phyloP scores from a whole-genome alignment of 345 rosid genomes.

The Salix dunnii region DNA sequence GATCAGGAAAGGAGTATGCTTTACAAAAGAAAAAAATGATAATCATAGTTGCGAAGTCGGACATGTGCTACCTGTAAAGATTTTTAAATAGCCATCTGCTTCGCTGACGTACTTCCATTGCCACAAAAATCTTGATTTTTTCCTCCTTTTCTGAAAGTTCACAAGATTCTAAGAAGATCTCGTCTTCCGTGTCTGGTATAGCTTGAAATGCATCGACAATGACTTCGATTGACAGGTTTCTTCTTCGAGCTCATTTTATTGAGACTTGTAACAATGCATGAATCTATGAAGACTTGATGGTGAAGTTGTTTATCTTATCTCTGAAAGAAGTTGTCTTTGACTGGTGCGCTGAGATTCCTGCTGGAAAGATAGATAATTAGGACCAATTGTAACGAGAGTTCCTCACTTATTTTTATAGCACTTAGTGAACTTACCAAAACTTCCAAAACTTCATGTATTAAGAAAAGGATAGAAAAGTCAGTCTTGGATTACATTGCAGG shows the following conservation, averaged over 20 bases:
- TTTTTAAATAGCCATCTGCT: constrained; percentile 34
- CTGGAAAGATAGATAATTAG: too few species aligned
- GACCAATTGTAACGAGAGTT: too few species aligned
- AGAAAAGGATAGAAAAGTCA: too few species aligned
- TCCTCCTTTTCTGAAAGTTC: constrained; percentile 43
- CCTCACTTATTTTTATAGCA: too few species aligned
- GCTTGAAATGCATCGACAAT: constrained; percentile 49
- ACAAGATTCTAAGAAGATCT: constrained; percentile 48
- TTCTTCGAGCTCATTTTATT: background rate
- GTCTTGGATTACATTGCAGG: too few species aligned
- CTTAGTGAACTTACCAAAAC: too few species aligned
- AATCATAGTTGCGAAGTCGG: background rate
- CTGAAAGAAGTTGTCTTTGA: too few species aligned
- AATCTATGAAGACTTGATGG: too few species aligned
- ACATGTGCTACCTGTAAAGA: background rate
- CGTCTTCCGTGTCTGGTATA: constrained; percentile 45
- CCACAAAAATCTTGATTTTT: constrained; percentile 35
- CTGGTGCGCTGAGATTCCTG: too few species aligned
- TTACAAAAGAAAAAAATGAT: background rate
- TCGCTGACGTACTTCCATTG: constrained; percentile 38
- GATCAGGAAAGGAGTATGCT: constrained; percentile 2
- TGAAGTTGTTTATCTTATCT: too few species aligned
- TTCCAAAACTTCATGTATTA: too few species aligned
- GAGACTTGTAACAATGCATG: too few species aligned
- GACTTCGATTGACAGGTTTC: constrained; percentile 33